Percentiles rank a stretch among this genome's conserved stretches.
These are phyloP conservation scores for Hygrophorus pudorinus DNA, from an alignment of 768 basidiomycete species.

Conservation along the genomic window DNA sequence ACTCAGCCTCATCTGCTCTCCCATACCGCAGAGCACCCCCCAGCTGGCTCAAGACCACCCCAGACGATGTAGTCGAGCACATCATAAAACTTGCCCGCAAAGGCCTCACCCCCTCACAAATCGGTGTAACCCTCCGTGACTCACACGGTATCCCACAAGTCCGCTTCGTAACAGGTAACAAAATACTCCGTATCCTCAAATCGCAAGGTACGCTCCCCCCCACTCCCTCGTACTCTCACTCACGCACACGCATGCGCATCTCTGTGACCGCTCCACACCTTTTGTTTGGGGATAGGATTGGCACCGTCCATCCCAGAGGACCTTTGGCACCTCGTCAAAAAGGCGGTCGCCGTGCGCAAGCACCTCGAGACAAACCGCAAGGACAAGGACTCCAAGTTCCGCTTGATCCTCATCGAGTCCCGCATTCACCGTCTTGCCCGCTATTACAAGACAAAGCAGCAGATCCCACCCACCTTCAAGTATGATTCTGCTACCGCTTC, in stretches of 20 bases:
- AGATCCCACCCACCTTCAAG: slow-evolving; percentile 97
- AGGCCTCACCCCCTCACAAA: slow-evolving; percentile 95
- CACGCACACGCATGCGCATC: no score
- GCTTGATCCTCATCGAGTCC: slow-evolving; percentile 98
- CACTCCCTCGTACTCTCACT: slow-evolving; percentile 9
- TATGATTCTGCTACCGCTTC: slow-evolving; percentile 95
- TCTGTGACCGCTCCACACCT: slow-evolving; percentile 21
- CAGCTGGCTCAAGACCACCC: slow-evolving; percentile 92
- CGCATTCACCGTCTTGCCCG: slow-evolving; percentile 95
- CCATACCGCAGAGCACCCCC: slow-evolving; percentile 95
- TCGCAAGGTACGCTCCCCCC: slow-evolving; percentile 57
- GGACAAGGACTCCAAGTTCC: slow-evolving; percentile 95
- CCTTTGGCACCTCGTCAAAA: slow-evolving; percentile 99
- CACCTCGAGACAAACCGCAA: slow-evolving; percentile 97
- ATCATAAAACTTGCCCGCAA: slow-evolving; percentile 97
- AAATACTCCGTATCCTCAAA: slow-evolving; percentile 97
- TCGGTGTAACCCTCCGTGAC: slow-evolving; percentile 96
- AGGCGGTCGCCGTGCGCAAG: slow-evolving; percentile 98
- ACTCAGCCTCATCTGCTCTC: slow-evolving; percentile 82
- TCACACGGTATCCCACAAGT: slow-evolving; percentile 98
- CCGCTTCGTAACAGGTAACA: slow-evolving; percentile 97
- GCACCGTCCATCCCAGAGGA: slow-evolving; percentile 98
- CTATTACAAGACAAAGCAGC: slow-evolving; percentile 98
- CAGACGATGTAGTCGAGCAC: slow-evolving; percentile 91
- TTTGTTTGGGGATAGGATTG: slow-evolving; percentile 73